phyloP scores from a whole-genome alignment of 139 green algal genomes.

The Picochlorum sp. region DNA sequence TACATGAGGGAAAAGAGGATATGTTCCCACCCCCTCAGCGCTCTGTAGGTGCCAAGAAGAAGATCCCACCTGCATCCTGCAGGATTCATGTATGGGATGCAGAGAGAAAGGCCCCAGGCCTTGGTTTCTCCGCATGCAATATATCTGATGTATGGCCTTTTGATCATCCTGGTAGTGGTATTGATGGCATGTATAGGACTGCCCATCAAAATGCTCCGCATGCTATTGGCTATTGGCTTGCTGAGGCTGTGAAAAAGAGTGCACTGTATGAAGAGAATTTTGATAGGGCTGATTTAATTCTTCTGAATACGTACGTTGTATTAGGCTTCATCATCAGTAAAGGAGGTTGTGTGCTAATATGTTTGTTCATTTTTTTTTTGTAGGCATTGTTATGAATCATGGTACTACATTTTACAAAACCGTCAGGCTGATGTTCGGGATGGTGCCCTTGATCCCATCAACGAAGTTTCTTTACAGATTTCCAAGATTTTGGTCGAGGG shows the following conservation, averaged over 20 bases:
- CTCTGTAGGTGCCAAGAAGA: too few species aligned
- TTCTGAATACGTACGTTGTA: not conserved
- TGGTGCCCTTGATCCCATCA: constrained; percentile 1
- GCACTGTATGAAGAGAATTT: constrained; percentile 2
- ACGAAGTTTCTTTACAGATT: not conserved
- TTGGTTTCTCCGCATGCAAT: not conserved
- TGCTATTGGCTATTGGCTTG: constrained; percentile 9
- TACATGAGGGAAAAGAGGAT: not conserved
- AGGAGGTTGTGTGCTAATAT: not conserved
- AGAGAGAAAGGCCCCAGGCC: not conserved
- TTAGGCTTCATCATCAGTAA: too few species aligned
- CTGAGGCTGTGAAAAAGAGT: constrained; percentile 1
- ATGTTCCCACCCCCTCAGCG: not conserved
- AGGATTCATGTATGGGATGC: constrained; percentile 6
- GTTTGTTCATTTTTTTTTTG: not conserved
- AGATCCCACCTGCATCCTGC: not conserved
- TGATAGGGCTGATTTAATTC: constrained; percentile 3
- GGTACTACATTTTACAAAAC: not conserved
- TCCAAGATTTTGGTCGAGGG: constrained; percentile 4
- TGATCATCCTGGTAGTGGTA: constrained; percentile 6
- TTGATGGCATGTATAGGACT: constrained; percentile 6
- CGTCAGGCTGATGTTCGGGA: not conserved
- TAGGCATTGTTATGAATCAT: constrained; percentile 8
- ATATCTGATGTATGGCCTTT: constrained; percentile 9
- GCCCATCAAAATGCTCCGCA: constrained; percentile 7